Evolutionary conservation across 352 stramenopile genomes (phyloP).

Genomic region (Phytophthora sojae): DNA sequence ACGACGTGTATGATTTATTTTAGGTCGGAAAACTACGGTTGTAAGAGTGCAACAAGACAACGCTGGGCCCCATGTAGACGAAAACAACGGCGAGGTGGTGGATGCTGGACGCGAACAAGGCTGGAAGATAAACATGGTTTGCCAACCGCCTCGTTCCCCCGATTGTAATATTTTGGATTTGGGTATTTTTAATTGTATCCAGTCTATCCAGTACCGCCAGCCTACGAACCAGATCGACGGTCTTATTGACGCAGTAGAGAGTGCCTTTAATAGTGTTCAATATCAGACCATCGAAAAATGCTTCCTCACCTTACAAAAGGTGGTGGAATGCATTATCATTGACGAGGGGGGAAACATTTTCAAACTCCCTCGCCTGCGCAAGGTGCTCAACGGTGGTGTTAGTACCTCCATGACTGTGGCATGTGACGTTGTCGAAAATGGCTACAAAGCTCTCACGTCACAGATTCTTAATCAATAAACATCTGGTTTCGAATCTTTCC

Average conservation of each 20-base stretch:
- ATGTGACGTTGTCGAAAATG: too few relatives aligned
- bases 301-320: conserved; percentile 17
- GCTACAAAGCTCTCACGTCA: too few relatives aligned
- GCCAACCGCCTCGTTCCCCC: conserved; percentile 5
- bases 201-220: conserved; percentile 7
- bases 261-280: conserved; percentile 1
- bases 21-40: too few relatives aligned
- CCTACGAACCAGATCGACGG: not conserved
- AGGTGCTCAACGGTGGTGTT: not conserved
- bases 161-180: conserved; percentile 8
- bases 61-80: conserved; percentile 10
- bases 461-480: too few relatives aligned
- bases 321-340: conserved; percentile 5
- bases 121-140: conserved; percentile 20
- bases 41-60: conserved; percentile 24
- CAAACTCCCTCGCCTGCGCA: conserved; percentile 10
- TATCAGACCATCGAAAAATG: not conserved
- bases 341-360: conserved; percentile 6
- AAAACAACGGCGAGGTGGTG: conserved; percentile 12
- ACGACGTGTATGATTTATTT: conserved; percentile 6
- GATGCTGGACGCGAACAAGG: conserved; percentile 2
- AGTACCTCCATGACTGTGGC: too few relatives aligned
- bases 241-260: not conserved
- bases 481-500: too few relatives aligned
- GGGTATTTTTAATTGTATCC: conserved; percentile 13